phyloP scores from a whole-genome alignment of 192 early-diverging fungal genomes.

The Fimicolochytrium jonesii region DNA sequence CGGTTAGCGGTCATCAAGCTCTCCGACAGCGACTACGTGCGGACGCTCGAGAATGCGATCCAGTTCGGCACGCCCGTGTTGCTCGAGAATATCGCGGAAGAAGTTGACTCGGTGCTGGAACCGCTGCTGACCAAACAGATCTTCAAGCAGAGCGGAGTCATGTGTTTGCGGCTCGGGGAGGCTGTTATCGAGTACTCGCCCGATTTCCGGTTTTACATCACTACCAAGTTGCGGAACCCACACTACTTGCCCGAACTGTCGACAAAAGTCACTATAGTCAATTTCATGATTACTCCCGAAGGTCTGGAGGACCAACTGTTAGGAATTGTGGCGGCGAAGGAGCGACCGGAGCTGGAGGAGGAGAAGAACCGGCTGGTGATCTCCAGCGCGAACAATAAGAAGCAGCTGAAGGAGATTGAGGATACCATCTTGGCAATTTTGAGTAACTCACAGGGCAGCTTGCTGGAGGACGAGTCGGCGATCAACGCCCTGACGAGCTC shows the following conservation, averaged over 20 bases:
- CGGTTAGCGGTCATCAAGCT: constrained; percentile 54
- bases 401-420: constrained; percentile 61
- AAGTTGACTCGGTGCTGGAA: constrained; percentile 60
- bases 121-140: constrained; percentile 60
- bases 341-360: constrained; percentile 63
- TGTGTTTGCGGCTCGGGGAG: constrained; percentile 56
- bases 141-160: constrained; percentile 60
- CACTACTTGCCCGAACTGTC: constrained; percentile 62
- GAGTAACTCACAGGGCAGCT: constrained; percentile 50
- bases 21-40: constrained; percentile 55
- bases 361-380: constrained; percentile 58
- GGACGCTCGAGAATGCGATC: constrained; percentile 56
- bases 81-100: constrained; percentile 59
- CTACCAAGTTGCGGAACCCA: constrained; percentile 57
- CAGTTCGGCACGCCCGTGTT: constrained; percentile 61
- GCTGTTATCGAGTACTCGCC: constrained; percentile 59
- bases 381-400: constrained; percentile 55
- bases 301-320: constrained; percentile 59
- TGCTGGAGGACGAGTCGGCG: constrained; percentile 59
- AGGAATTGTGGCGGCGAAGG: constrained; percentile 60
- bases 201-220: constrained; percentile 59
- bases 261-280: constrained; percentile 60
- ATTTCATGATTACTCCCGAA: constrained; percentile 63
- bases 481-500: constrained; percentile 55
- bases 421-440: constrained; percentile 57